These are phyloP conservation scores for Acanthamoeba polyphaga DNA, from an alignment of 208 protist genomes.

Conservation along the genomic window DNA sequence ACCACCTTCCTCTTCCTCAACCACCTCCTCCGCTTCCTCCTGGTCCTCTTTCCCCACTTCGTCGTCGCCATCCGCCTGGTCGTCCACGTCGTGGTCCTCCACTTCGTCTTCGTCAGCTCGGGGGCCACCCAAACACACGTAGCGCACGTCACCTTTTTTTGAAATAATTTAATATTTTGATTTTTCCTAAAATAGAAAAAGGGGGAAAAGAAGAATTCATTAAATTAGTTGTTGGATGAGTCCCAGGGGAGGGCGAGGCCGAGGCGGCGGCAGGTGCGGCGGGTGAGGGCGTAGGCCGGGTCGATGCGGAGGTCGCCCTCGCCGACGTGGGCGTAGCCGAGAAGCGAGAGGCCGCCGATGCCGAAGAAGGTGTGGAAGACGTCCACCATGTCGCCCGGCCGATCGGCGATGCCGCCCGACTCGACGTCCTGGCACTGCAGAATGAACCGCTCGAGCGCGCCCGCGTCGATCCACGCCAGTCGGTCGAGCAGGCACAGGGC, in stretches of 20 bases:
- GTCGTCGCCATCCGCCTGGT: not conserved
- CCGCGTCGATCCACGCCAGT: slow-evolving; percentile 96
- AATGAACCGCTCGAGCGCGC: slow-evolving; percentile 96
- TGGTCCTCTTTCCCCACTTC: not conserved
- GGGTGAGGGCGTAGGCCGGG: slow-evolving; percentile 30
- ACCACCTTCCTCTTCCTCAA: not conserved
- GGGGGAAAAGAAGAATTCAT: no score
- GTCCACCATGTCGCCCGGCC: slow-evolving; percentile 98
- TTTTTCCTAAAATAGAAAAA: no score
- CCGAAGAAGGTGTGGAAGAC: slow-evolving; percentile 99
- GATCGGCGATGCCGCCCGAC: slow-evolving; percentile 98
- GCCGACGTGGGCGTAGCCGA: not conserved
- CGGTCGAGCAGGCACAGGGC: slow-evolving; percentile 95
- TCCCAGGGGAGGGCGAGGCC: not conserved
- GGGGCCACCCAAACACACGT: no score
- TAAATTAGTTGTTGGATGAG: no score
- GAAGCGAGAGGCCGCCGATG: slow-evolving; percentile 95
- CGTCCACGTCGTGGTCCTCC: not conserved
- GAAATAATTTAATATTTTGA: no score
- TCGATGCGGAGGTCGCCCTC: slow-evolving; percentile 36
- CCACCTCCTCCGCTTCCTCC: not conserved
- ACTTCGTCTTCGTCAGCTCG: not conserved
- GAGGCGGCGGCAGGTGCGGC: slow-evolving; percentile 21
- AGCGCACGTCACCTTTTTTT: no score
- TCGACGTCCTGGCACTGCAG: slow-evolving; percentile 96